Evolutionary conservation across 2,329 filamentous ascomycete species (phyloP).

Genomic region (Botrytis medusae): DNA sequence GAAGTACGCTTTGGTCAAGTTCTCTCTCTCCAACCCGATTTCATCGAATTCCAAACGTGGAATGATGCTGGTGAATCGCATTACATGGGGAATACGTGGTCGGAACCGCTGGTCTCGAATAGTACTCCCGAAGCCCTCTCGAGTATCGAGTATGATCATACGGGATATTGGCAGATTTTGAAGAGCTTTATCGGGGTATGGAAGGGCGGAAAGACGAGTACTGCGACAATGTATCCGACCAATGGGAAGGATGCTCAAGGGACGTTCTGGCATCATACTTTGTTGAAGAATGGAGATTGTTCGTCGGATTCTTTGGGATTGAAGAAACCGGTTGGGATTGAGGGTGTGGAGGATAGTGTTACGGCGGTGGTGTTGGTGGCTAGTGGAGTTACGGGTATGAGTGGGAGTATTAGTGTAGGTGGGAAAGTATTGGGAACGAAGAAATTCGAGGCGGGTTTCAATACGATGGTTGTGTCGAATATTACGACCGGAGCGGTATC

Average conservation of each 20-base stretch:
- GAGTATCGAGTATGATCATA: conserved; percentile 41
- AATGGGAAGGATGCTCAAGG: conserved; percentile 31
- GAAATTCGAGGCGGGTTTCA: conserved; percentile 23
- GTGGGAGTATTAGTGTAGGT: conserved; percentile 21
- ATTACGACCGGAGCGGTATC: conserved; percentile 26
- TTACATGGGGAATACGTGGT: conserved; percentile 45
- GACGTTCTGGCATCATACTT: conserved; percentile 38
- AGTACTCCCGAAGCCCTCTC: conserved; percentile 36
- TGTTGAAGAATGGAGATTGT: conserved; percentile 23
- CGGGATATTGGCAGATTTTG: conserved; percentile 41
- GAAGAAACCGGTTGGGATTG: conserved; percentile 13
- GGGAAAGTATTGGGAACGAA: conserved; percentile 15
- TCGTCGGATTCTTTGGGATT: conserved; percentile 4
- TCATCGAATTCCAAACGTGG: conserved; percentile 45
- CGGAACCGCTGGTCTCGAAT: conserved; percentile 37
- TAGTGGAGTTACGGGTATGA: conserved; percentile 14
- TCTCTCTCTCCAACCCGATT: conserved; percentile 41
- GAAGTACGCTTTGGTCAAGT: conserved; percentile 38
- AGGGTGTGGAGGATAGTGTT: conserved; percentile 21
- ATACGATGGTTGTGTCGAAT: conserved; percentile 24
- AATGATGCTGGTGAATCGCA: conserved; percentile 45
- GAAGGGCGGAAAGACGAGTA: conserved; percentile 38
- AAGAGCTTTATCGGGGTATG: conserved; percentile 42
- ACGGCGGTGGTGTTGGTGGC: conserved; percentile 25
- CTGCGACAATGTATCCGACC: conserved; percentile 29